Evolutionary conservation across 192 early-diverging fungal species (phyloP), one percentile per base, ranked within the genome.

Genomic region (Coemansia sp.): DNA sequence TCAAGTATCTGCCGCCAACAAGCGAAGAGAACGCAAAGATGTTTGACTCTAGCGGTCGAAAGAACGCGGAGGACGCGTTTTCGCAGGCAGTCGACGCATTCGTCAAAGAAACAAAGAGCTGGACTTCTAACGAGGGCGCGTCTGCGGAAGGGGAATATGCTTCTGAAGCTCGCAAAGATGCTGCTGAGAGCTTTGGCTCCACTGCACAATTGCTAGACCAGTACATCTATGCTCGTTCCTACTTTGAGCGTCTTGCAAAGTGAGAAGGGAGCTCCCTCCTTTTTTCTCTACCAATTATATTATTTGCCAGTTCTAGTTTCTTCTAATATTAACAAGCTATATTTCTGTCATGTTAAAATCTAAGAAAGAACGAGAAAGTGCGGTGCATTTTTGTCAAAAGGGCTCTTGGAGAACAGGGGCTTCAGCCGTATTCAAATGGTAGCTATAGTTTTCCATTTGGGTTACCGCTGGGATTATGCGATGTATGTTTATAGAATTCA

Each of bases 1-100:
- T 84, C 74, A 38, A 83, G 50, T 89, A 87, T 53, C 37, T 74
- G 11, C 56, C 27, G 28, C 82, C 84, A 6, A 79, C 77, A n/a
- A 61, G 57, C 3, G 80, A 74, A 3, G 87, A 84, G 42, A 84
- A 83, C 41, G 74, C 59, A 27, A 62, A 42, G 27, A 84, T 85
- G 84, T 73, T 76, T 60, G 86, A 87, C 37, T 34, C 38, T 8
- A 72, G 42, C 13, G 84, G 72, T 25, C 75, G 84, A 40, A 40
- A 79, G 41, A 44, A 59, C 14, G 69, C 79, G 2, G 61, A 86
- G 55, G 68, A 50, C 1, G 70, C 59, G 28, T 67, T 82, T 20
- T 56, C 59, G 37, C 61, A 56, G 14, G 57, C 82, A 6, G 68
- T 83, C 25, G 36, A 30, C 11, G 52, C 74, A 9, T 82, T 85